Conservation (phyloP, 129 eudicot species). For the Flaveria trinervia region DNA sequence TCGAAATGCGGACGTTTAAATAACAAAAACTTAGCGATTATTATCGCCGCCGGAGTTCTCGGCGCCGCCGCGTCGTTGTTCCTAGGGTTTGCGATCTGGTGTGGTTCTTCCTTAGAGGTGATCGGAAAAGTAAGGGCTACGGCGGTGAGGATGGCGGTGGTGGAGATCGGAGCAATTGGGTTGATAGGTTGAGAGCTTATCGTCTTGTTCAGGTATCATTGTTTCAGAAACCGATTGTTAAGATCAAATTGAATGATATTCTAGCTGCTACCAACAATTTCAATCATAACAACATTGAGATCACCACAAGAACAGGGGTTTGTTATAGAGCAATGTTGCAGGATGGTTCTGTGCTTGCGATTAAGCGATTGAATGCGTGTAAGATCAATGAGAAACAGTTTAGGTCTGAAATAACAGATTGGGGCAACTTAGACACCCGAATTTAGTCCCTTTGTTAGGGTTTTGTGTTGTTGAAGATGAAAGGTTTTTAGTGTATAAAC, state of each 20-base stretch:
- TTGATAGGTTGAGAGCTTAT: slow-evolving; percentile 53
- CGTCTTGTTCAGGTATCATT: slow-evolving; percentile 61
- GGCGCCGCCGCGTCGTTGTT: slow-evolving; percentile 60
- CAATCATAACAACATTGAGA: slow-evolving; percentile 34
- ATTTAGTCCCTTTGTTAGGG: slow-evolving; percentile 69
- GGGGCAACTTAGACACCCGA: slow-evolving; percentile 76
- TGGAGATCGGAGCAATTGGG: slow-evolving; percentile 49
- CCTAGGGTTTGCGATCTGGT: slow-evolving; percentile 68
- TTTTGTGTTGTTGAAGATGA: slow-evolving; percentile 62
- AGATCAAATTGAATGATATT: slow-evolving; percentile 60
- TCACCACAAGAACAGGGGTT: slow-evolving; percentile 64
- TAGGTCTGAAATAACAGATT: slow-evolving; percentile 61
- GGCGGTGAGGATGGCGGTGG: slow-evolving; percentile 37
- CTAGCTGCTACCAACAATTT: slow-evolving; percentile 57
- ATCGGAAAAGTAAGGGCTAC: slow-evolving; percentile 35
- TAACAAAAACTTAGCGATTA: slow-evolving; percentile 49
- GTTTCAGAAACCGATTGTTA: slow-evolving; percentile 68
- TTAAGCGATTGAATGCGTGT: slow-evolving; percentile 61
- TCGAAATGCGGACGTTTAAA: slow-evolving; percentile 55
- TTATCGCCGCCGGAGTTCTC: slow-evolving; percentile 68
- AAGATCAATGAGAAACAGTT: slow-evolving; percentile 71
- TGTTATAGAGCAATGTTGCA: slow-evolving; percentile 56
- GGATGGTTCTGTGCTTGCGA: slow-evolving; percentile 66
- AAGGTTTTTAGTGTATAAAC: slow-evolving; percentile 59
- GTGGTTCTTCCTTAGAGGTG: slow-evolving; percentile 53